Evolutionary conservation across 2,329 filamentous ascomycete species (phyloP).

Genomic region (Pestalotiopsis sp.): DNA sequence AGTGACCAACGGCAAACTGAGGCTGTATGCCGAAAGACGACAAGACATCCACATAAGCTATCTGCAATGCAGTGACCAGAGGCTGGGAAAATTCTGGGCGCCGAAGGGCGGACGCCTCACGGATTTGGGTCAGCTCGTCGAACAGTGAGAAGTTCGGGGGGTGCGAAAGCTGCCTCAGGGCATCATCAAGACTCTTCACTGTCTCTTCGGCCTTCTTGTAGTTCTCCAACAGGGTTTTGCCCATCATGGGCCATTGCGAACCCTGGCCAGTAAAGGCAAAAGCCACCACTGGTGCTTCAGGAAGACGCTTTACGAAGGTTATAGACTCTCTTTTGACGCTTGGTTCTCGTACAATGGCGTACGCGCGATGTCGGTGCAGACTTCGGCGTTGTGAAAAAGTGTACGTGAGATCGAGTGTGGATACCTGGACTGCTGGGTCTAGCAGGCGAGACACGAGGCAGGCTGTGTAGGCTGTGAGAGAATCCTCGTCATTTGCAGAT

Average conservation of each 20-base stretch:
- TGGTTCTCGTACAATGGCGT: not conserved
- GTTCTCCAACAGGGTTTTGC: not conserved
- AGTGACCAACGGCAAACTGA: slow-evolving; percentile 8
- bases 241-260: slow-evolving; percentile 2
- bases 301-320: not conserved
- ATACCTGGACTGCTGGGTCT: not conserved
- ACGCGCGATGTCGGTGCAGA: not conserved
- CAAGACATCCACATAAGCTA: slow-evolving; percentile 10
- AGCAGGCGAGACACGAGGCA: not conserved
- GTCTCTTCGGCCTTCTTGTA: not conserved
- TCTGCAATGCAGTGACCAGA: slow-evolving; percentile 12
- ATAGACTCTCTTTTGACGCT: not conserved
- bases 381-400: not conserved
- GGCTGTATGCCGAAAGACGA: slow-evolving; percentile 2
- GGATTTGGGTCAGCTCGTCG: not conserved
- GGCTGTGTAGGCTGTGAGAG: not conserved
- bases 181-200: not conserved
- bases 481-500: not conserved
- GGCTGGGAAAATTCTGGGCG: slow-evolving; percentile 11
- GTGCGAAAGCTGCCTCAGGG: not conserved
- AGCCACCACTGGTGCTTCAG: not conserved
- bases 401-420: not conserved
- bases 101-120: not conserved
- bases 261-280: slow-evolving; percentile 7
- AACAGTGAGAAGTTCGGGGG: not conserved